These are phyloP conservation scores for Sporothrix euskadiensis DNA, from an alignment of 2,329 filamentous ascomycete genomes.

Conservation along the genomic window DNA sequence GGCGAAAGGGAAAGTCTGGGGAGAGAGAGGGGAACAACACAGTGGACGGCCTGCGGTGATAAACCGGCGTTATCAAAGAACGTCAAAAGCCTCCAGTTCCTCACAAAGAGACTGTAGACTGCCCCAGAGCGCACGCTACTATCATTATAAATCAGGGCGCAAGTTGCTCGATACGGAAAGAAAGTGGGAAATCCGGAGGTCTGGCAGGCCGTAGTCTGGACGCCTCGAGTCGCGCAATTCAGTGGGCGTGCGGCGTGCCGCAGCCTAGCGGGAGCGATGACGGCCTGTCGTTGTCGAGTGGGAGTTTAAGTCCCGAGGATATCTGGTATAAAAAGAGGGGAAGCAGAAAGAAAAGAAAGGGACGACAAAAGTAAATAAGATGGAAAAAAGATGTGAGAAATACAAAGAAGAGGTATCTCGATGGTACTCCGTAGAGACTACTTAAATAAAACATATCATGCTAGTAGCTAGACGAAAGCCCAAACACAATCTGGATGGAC, in stretches of 20 bases:
- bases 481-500: neutral
- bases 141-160: constrained; percentile 22
- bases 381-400: neutral
- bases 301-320: neutral
- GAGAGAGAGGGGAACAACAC: neutral
- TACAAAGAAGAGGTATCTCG: no score
- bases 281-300: constrained; percentile 1
- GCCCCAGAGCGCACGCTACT: constrained; percentile 9
- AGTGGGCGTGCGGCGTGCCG: constrained; percentile 7
- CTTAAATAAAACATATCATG: neutral
- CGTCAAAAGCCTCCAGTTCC: neutral
- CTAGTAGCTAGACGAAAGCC: no score
- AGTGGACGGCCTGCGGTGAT: neutral
- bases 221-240: constrained; percentile 10
- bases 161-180: neutral
- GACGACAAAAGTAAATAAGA: neutral
- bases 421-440: neutral
- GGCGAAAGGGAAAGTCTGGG: neutral
- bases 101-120: neutral
- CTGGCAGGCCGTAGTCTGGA: neutral
- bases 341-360: neutral
- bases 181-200: constrained; percentile 12
- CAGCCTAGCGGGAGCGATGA: constrained; percentile 19
- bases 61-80: neutral
- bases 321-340: neutral